Evolutionary conservation across 2,329 filamentous ascomycete genomes (phyloP).

Genomic region (Colletotrichum somersetense): DNA sequence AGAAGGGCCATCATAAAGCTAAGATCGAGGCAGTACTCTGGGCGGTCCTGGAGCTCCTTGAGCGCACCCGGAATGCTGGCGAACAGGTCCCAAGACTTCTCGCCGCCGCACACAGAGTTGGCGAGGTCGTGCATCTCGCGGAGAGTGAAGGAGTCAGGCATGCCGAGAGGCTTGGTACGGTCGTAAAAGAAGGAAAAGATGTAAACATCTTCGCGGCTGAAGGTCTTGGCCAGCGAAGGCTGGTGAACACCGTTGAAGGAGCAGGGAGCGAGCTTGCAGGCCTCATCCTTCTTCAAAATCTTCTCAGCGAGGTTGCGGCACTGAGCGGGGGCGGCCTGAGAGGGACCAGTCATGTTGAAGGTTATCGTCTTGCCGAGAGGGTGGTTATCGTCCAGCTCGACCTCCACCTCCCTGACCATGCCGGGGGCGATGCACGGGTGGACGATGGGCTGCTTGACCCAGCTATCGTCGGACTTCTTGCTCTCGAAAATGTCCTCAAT

Average conservation of each 20-base stretch:
- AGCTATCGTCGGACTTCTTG: slow-evolving; percentile 71
- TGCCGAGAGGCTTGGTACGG: slow-evolving; percentile 91
- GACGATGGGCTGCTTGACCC: slow-evolving; percentile 77
- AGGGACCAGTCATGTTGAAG: slow-evolving; percentile 90
- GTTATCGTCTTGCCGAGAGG: slow-evolving; percentile 72
- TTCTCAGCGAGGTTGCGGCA: slow-evolving; percentile 92
- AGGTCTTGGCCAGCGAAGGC: slow-evolving; percentile 91
- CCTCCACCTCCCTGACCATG: slow-evolving; percentile 78
- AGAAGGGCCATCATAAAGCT: slow-evolving; percentile 96
- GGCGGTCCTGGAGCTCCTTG: slow-evolving; percentile 82
- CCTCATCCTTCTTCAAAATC: slow-evolving; percentile 87
- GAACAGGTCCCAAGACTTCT: slow-evolving; percentile 84
- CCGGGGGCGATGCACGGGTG: slow-evolving; percentile 91
- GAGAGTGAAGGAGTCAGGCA: slow-evolving; percentile 97
- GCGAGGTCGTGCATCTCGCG: slow-evolving; percentile 90
- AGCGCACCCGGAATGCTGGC: slow-evolving; percentile 80
- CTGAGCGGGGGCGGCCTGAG: slow-evolving; percentile 80
- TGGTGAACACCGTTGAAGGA: slow-evolving; percentile 99
- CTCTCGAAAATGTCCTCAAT: slow-evolving; percentile 78
- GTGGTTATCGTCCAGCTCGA: slow-evolving; percentile 77
- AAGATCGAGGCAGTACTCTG: slow-evolving; percentile 93
- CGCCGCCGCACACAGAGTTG: slow-evolving; percentile 84
- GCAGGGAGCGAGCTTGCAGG: slow-evolving; percentile 89
- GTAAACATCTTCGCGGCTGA: slow-evolving; percentile 90
- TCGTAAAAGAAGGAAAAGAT: slow-evolving; percentile 99